Percentiles rank a stretch among this genome's conserved stretches.
Evolutionary conservation across 1,139 yeast species (phyloP).

Genomic region (Yamadazyma aaseri): DNA sequence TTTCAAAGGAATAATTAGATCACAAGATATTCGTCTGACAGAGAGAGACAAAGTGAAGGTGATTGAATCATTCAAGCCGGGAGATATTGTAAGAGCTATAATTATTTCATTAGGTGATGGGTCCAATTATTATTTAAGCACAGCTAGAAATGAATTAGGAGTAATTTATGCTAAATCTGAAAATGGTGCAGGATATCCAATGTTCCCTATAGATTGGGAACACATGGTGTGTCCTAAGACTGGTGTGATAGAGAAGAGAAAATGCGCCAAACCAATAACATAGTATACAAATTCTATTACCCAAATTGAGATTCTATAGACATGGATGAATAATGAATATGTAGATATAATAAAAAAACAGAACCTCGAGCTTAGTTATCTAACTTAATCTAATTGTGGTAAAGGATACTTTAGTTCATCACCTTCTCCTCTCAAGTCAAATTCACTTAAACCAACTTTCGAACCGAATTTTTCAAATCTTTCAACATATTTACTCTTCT

Average conservation of each 20-base stretch:
- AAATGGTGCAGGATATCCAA: constrained; percentile 70
- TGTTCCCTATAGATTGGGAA: constrained; percentile 96
- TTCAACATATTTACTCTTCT: constrained; percentile 33
- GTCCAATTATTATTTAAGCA: constrained; percentile 79
- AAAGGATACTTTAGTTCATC: constrained; percentile 36
- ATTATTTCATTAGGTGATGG: constrained; percentile 92
- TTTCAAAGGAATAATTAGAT: constrained; percentile 82
- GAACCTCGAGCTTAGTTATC: background rate
- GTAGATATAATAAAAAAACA: too few relatives aligned
- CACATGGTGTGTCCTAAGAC: constrained; percentile 79
- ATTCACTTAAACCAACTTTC: constrained; percentile 54
- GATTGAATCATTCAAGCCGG: constrained; percentile 80
- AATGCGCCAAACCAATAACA: constrained; percentile 85
- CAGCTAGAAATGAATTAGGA: constrained; percentile 90
- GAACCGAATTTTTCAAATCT: constrained; percentile 42
- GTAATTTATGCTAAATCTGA: constrained; percentile 81
- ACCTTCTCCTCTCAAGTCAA: constrained; percentile 59
- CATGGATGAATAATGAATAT: constrained; percentile 1
- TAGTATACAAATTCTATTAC: background rate
- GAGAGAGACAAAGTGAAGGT: constrained; percentile 87
- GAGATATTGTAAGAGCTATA: constrained; percentile 82
- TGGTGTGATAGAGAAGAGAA: constrained; percentile 76
- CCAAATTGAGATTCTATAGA: background rate
- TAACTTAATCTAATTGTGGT: constrained; percentile 22
- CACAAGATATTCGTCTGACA: constrained; percentile 87